Conservation (phyloP, 495 filamentous ascomycete genomes). For the Lentithecium fluviatile region DNA sequence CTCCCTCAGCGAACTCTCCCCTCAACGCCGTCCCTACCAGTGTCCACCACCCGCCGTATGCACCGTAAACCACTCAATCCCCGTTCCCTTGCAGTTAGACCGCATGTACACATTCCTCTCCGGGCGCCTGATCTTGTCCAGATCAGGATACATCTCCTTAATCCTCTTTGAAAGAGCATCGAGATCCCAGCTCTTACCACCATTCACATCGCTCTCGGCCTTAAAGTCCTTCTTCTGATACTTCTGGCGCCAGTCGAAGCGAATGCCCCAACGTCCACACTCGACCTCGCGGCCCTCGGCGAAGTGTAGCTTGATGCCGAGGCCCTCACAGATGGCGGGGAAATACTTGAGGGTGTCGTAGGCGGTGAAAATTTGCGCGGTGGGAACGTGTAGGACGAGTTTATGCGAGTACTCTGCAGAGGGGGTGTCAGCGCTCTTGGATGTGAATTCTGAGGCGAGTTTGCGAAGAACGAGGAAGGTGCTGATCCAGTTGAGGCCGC, state of each 20-base stretch:
- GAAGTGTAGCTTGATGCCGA: slow-evolving; percentile 16
- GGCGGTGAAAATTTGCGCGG: slow-evolving; percentile 1
- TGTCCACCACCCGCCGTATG: neutral
- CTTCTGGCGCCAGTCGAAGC: slow-evolving; percentile 4
- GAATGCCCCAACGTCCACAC: neutral
- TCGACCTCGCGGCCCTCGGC: neutral
- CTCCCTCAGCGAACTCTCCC: no score
- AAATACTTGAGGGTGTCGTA: slow-evolving; percentile 11
- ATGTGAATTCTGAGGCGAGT: slow-evolving; percentile 1
- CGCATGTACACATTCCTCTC: no score
- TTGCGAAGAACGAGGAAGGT: slow-evolving; percentile 19
- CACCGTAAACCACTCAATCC: neutral
- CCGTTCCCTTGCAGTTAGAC: no score
- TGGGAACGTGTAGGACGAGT: slow-evolving; percentile 11
- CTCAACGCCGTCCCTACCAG: neutral
- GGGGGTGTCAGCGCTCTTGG: no score
- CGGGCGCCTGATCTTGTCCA: no score
- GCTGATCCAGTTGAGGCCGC: neutral
- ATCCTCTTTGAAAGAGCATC: no score
- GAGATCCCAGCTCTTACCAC: no score
- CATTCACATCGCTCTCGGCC: neutral
- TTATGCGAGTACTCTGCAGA: neutral
- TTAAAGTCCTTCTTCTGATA: slow-evolving; percentile 4
- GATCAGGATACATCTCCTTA: no score
- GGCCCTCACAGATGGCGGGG: neutral